A percentile compares a stretch with the other conserved stretches of the same genome.
These are phyloP conservation scores for Taphrina betulina DNA, from an alignment of 1,139 yeast genomes.

Conservation along the genomic window DNA sequence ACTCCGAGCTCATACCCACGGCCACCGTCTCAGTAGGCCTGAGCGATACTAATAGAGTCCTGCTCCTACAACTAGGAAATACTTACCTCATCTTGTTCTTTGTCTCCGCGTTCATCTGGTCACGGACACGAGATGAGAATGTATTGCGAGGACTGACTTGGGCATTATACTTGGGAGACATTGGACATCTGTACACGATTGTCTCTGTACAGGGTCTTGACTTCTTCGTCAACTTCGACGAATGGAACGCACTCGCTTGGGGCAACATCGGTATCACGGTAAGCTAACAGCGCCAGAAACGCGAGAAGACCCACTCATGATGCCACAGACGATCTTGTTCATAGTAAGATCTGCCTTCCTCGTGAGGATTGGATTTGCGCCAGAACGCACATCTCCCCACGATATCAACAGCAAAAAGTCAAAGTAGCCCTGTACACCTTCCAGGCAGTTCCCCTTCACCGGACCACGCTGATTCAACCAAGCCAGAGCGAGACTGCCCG, in stretches of 20 bases:
- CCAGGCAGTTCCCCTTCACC: no score
- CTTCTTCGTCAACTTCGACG: background rate
- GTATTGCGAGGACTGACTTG: background rate
- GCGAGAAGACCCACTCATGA: no score
- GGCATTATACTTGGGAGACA: background rate
- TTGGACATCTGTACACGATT: constrained; percentile 10
- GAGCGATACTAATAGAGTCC: background rate
- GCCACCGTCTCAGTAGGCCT: background rate
- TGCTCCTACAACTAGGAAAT: background rate
- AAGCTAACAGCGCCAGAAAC: no score
- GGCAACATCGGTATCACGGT: constrained; percentile 3
- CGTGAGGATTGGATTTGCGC: no score
- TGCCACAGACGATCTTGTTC: background rate
- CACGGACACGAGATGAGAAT: background rate
- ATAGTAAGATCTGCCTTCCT: no score
- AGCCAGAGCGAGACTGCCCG: no score
- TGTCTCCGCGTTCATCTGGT: background rate
- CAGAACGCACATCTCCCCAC: no score
- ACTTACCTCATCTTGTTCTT: background rate
- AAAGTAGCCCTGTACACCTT: no score
- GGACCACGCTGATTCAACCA: no score
- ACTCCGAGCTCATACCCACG: background rate
- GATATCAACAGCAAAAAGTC: no score
- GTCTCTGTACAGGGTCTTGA: background rate
- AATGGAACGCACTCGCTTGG: background rate